These are phyloP conservation scores for Pholiota microspora DNA, from an alignment of 768 basidiomycete genomes.

Conservation along the genomic window DNA sequence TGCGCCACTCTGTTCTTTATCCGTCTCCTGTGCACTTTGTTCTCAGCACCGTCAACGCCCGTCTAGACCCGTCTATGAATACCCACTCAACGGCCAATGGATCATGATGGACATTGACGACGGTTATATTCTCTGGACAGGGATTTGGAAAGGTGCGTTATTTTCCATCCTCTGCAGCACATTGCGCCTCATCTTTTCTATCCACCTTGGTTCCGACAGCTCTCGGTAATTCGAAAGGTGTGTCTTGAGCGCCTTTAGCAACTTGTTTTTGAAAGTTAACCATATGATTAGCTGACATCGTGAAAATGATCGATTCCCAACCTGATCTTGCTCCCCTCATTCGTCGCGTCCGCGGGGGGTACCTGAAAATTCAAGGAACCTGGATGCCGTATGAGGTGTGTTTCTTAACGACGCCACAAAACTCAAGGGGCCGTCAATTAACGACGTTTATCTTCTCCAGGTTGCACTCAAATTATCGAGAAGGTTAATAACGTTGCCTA, in stretches of 20 bases:
- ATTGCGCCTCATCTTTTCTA: not conserved
- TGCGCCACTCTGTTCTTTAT: constrained; percentile 40
- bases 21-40: not conserved
- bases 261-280: no score
- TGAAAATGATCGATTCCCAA: constrained; percentile 90
- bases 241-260: constrained; percentile 8
- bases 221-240: constrained; percentile 87
- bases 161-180: not conserved
- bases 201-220: constrained; percentile 39
- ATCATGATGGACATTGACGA: constrained; percentile 97
- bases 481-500: constrained; percentile 47
- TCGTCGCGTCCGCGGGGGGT: constrained; percentile 82
- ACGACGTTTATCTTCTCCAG: constrained; percentile 31
- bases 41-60: constrained; percentile 4
- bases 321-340: constrained; percentile 82
- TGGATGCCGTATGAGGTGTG: constrained; percentile 91
- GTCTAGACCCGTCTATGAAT: constrained; percentile 80
- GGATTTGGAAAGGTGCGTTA: constrained; percentile 84
- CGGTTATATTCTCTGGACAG: constrained; percentile 90
- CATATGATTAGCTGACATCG: constrained; percentile 69
- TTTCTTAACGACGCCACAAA: constrained; percentile 5
- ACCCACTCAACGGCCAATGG: constrained; percentile 87
- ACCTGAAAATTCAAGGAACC: constrained; percentile 90
- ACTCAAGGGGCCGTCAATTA: not conserved
- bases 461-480: constrained; percentile 78